Percentiles rank a stretch among this genome's conserved stretches.
Evolutionary conservation across 2,329 filamentous ascomycete genomes (phyloP).

Genomic region (Aspergillus awamori): DNA sequence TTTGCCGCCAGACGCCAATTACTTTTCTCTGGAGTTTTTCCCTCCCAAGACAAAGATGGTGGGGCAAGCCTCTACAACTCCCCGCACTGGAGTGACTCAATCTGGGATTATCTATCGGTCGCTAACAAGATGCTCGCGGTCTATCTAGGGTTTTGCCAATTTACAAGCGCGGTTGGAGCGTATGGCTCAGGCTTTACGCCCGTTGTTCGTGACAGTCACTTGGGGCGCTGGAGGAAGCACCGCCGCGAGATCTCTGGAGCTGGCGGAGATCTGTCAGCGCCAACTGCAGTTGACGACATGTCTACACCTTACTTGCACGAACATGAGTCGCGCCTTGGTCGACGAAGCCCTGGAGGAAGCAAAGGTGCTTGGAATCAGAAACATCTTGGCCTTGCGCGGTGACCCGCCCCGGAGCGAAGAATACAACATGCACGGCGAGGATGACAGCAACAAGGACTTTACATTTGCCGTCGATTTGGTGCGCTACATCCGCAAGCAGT

Average conservation of each 20-base stretch:
- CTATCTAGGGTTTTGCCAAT: constrained; percentile 76
- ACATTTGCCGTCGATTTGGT: constrained; percentile 88
- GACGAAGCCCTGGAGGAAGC: constrained; percentile 90
- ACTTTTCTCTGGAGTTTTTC: constrained; percentile 99
- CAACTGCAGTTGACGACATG: constrained; percentile 92
- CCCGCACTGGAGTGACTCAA: constrained; percentile 24
- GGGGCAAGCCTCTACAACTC: constrained; percentile 31
- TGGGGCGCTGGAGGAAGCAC: constrained; percentile 97
- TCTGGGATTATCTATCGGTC: constrained; percentile 8
- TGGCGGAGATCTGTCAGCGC: constrained; percentile 92
- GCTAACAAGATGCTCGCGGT: constrained; percentile 25
- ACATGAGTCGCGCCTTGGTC: constrained; percentile 85
- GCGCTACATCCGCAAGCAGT: constrained; percentile 78
- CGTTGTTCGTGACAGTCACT: constrained; percentile 94
- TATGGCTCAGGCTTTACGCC: constrained; percentile 88
- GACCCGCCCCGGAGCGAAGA: constrained; percentile 89
- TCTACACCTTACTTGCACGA: constrained; percentile 94
- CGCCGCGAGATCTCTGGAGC: constrained; percentile 83
- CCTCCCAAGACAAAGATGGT: constrained; percentile 93
- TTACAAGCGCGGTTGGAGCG: constrained; percentile 89
- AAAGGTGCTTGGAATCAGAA: constrained; percentile 85
- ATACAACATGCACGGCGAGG: constrained; percentile 69
- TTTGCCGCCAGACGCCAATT: constrained; percentile 76
- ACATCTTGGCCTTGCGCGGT: constrained; percentile 88
- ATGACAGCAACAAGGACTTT: constrained; percentile 74